Percentiles rank a stretch among this genome's conserved stretches.
phyloP scores from a whole-genome alignment of 345 rosid genomes.

The Carallia pectinifolia region DNA sequence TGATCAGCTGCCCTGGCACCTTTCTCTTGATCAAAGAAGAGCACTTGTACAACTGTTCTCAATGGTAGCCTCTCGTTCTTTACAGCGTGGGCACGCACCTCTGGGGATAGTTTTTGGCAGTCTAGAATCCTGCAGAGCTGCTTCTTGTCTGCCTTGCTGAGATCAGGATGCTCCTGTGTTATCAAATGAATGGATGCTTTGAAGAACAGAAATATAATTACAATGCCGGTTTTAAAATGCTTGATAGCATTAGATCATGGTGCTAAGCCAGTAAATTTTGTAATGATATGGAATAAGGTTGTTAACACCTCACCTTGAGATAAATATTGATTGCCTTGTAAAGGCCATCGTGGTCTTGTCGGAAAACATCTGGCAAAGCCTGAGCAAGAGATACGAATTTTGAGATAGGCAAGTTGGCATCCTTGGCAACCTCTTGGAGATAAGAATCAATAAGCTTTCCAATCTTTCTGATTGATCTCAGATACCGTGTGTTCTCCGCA shows the following conservation, averaged over 20 bases:
- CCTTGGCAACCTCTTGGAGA: conserved; percentile 76
- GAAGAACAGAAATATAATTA: too few relatives aligned
- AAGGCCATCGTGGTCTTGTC: conserved; percentile 76
- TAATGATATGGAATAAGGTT: background rate
- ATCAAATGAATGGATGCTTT: too few relatives aligned
- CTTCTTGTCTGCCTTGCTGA: conserved; percentile 81
- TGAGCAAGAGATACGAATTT: conserved; percentile 71
- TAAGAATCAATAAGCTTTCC: conserved; percentile 77
- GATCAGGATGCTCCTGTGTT: conserved; percentile 78
- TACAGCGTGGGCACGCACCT: conserved; percentile 84
- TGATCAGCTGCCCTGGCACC: conserved; percentile 17
- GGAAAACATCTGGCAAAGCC: conserved; percentile 64
- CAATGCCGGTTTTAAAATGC: too few relatives aligned
- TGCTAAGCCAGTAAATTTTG: background rate
- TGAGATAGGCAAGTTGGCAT: conserved; percentile 53
- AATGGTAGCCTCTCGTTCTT: conserved; percentile 91
- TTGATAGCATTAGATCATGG: too few relatives aligned
- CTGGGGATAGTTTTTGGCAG: conserved; percentile 89
- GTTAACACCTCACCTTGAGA: conserved; percentile 58
- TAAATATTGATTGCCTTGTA: conserved; percentile 83
- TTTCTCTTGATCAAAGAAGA: conserved; percentile 82
- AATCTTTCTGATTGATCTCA: conserved; percentile 55
- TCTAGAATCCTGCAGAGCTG: conserved; percentile 73
- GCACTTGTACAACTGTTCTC: conserved; percentile 91
- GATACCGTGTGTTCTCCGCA: conserved; percentile 36